phyloP scores from a whole-genome alignment of 352 stramenopile genomes.

The Thalassiosira exigua region DNA sequence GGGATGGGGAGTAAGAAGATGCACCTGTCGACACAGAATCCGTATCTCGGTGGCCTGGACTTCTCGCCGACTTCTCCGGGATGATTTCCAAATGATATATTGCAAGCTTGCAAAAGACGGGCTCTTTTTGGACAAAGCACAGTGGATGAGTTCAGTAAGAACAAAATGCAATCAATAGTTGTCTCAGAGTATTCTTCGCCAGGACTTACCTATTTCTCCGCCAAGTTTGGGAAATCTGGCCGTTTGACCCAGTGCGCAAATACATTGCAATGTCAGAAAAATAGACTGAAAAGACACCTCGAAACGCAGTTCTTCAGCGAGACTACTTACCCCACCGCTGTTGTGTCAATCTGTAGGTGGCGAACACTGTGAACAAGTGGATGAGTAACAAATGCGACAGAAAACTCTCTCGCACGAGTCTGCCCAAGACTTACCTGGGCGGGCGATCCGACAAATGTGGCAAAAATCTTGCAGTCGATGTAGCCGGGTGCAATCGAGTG shows the following conservation, averaged over 20 bases:
- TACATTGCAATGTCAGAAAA: no score
- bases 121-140: no score
- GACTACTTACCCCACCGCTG: constrained; percentile 74
- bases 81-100: constrained; percentile 85
- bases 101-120: constrained; percentile 67
- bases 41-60: constrained; percentile 27
- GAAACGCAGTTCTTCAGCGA: no score
- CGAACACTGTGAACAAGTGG: no score
- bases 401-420: no score
- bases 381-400: no score
- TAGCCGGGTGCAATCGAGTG: constrained; percentile 73
- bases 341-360: constrained; percentile 85
- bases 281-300: no score
- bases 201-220: constrained; percentile 83
- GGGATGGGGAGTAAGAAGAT: constrained; percentile 45
- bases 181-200: no score
- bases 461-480: constrained; percentile 68
- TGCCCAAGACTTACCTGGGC: no score
- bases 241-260: no score
- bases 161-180: no score
- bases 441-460: constrained; percentile 83
- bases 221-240: constrained; percentile 81
- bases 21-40: constrained; percentile 33
- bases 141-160: no score
- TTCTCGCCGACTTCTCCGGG: constrained; percentile 21